Percentiles rank a stretch among this genome's conserved stretches.
These are phyloP conservation scores for Musa beccarii DNA, from an alignment of 176 grass and related monocot species.

Conservation along the genomic window DNA sequence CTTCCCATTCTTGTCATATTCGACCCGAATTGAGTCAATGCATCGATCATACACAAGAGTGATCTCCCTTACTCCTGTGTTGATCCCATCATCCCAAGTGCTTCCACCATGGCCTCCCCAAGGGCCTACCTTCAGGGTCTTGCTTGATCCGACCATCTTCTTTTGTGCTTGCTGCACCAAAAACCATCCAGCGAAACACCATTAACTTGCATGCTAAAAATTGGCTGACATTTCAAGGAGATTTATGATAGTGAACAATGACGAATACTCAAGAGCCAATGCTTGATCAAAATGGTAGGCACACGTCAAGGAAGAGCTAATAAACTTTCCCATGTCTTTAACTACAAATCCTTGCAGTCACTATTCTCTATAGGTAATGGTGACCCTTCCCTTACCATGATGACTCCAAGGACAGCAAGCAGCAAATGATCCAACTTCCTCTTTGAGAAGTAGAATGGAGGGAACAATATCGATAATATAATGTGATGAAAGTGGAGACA, in stretches of 20 bases:
- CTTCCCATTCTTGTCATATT: slow-evolving; percentile 27
- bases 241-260: too few relatives aligned
- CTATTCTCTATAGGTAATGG: too few relatives aligned
- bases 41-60: slow-evolving; percentile 18
- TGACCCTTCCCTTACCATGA: too few relatives aligned
- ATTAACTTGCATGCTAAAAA: too few relatives aligned
- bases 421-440: background rate
- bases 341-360: too few relatives aligned
- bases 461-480: background rate
- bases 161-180: background rate
- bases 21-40: slow-evolving; percentile 23
- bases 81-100: slow-evolving; percentile 32
- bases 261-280: too few relatives aligned
- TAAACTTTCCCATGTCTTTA: too few relatives aligned
- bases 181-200: too few relatives aligned
- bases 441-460: background rate
- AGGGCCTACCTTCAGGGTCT: slow-evolving; percentile 27
- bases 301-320: too few relatives aligned
- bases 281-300: too few relatives aligned
- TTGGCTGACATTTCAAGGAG: too few relatives aligned
- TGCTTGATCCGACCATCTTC: slow-evolving; percentile 32
- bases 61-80: slow-evolving; percentile 29
- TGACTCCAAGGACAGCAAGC: too few relatives aligned
- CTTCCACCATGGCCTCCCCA: slow-evolving; percentile 35
- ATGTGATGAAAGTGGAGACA: background rate